Base-by-base conservation (phyloP, 345 rosid species). In the Brassica nigra region DNA sequence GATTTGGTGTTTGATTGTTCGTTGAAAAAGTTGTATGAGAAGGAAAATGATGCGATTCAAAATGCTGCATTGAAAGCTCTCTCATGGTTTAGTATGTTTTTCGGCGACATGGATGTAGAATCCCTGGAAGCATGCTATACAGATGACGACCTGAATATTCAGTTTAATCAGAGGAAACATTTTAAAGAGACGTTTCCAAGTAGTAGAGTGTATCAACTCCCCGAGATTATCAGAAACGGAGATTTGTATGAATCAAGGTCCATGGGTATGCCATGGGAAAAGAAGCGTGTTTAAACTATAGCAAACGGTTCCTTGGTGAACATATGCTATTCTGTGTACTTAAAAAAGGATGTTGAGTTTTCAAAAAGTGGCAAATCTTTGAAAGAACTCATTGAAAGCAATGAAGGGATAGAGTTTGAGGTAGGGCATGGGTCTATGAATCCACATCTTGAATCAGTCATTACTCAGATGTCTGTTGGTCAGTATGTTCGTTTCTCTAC, bases 321-420 rank as follows among this genome's bases (percentile, higher is more conserved):
- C 59, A 15, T 54, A 54, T 6, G 59, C 27, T 54, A 54, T 54
- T 54, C 59, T 54, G 59, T 54, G 59, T 54, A 2, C 59, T 54
- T 54, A 27, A 15, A 54, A 16, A 16, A 15, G 27, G 59, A 54
- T 47, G 55, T 16, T 47, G 16, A 47, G 16, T 47, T 1, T 54
- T 54, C 59, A 16, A 15, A 54, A 7, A 54, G 5, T 1, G 59
- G 59, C 2, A 54, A 15, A 54, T 54, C 59, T 6, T 15, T 16
- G 59, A 54, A 54, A 54, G 59, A 54, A 54, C 59, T 54, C 59
- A 54, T 54, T 54, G 59, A 54, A 14, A 54, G 59, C 59, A 54
- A 54, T 54, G 27, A 54, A 54, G 59, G 4, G 59, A 54, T 54
- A 15, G 59, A 54, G 27, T 54, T 54, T 16, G 59, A 54, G 59